Base-by-base conservation (phyloP, 495 filamentous ascomycete species). In the Lasiosphaeria ovina region DNA sequence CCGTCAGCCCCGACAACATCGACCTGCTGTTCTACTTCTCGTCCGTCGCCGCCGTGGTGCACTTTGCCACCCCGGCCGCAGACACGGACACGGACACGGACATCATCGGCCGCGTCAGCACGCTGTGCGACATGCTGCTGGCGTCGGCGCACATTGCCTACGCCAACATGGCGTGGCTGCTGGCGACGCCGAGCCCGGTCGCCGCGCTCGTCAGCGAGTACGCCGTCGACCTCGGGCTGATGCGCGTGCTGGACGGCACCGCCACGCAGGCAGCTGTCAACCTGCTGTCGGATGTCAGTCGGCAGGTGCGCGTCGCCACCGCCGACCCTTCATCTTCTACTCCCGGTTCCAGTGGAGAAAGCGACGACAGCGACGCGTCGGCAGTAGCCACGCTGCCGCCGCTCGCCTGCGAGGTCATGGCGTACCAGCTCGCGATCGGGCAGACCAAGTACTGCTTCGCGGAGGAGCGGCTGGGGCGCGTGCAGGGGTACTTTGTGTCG, bases 391-490 rank as follows among this genome's bases (percentile, higher is more conserved):
- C 24, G 24, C 24, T 24, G 24, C n/a, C 3, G 31, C 31, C 33
- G 56, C 47, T 9, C 33, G 49, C 57, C 11, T 24, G 16, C 35
- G 57, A 59, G 8, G 49, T 59, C 2, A 33, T 11, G 16, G 11
- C 16, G 0, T 51, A 52, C 35, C 4, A 38, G 24, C 16, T 59
- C 8, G 57, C 57, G 0, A 35, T 53, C 6, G 57, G 48, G 10
- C 57, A 59, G 48, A 59, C 57, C 11, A 52, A 44, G 24, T 59
- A 59, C 24, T 59, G 57, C 49, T 59, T 52, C 35, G 57, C 57
- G 0, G 57, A 59, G 49, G 55, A 58, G 10, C 32, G 4, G 3
- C 24, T 3, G 31, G 42, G 11, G 12, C 33, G 57, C 11, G 6
- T 59, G 11, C 12, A 53, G 57, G 14, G 33, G 5, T 59, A 52